phyloP scores from a whole-genome alignment of 345 rosid genomes.

The Litchi chinensis region DNA sequence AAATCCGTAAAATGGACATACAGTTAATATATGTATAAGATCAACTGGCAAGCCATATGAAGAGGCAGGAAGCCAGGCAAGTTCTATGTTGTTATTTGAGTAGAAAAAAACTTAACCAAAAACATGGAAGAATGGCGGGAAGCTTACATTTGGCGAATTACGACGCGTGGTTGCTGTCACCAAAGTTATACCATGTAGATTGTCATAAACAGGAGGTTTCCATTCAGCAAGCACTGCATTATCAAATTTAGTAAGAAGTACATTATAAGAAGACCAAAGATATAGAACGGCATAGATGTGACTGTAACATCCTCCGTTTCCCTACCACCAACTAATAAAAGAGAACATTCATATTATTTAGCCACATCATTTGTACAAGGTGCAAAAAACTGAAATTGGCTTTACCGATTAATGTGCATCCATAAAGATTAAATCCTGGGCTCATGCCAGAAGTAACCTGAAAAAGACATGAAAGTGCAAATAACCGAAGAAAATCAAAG shows the following conservation, averaged over 20 bases:
- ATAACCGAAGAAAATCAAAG: neutral
- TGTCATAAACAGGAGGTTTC: slow-evolving; percentile 98
- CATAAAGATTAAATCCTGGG: slow-evolving; percentile 85
- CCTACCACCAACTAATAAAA: neutral
- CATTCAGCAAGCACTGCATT: slow-evolving; percentile 87
- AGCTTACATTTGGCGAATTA: slow-evolving; percentile 82
- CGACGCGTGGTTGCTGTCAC: slow-evolving; percentile 96
- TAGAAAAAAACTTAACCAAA: neutral
- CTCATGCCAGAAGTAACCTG: slow-evolving; percentile 98
- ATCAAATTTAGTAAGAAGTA: slow-evolving; percentile 14
- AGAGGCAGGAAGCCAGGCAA: slow-evolving; percentile 3
- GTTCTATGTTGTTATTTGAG: neutral
- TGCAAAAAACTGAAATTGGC: slow-evolving; percentile 19
- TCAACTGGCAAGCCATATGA: neutral
- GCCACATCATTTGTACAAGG: neutral
- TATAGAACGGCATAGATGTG: neutral
- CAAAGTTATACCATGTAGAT: slow-evolving; percentile 66
- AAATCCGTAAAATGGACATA: too few species aligned
- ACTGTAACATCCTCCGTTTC: neutral
- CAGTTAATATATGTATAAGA: too few species aligned
- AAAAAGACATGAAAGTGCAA: slow-evolving; percentile 9
- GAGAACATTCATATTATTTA: neutral
- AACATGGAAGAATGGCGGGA: slow-evolving; percentile 3
- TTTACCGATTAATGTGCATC: slow-evolving; percentile 87
- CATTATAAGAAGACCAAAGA: slow-evolving; percentile 10